These are phyloP conservation scores for Zymoseptoria pseudotritici DNA, from an alignment of 2,329 filamentous ascomycete species.

Conservation along the genomic window DNA sequence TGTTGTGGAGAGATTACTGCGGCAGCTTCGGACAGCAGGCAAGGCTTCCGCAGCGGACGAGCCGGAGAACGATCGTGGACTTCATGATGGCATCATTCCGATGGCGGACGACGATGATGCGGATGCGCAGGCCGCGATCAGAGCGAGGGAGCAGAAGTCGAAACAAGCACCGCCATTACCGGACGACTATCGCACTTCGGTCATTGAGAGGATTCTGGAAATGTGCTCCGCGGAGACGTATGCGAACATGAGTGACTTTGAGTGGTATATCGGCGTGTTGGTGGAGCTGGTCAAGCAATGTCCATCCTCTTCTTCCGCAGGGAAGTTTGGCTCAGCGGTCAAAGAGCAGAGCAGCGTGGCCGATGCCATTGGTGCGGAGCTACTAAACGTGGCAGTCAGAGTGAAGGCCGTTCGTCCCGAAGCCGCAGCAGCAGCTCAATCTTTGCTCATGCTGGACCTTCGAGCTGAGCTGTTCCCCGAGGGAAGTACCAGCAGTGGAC, in stretches of 20 bases:
- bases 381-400: conserved; percentile 85
- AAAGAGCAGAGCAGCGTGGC: conserved; percentile 43
- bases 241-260: conserved; percentile 77
- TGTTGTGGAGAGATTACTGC: conserved; percentile 80
- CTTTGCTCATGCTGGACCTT: conserved; percentile 58
- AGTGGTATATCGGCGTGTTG: conserved; percentile 92
- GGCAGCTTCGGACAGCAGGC: conserved; percentile 66
- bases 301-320: conserved; percentile 39
- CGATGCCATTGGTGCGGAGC: conserved; percentile 69
- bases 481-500: conserved; percentile 40
- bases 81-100: conserved; percentile 38
- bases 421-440: conserved; percentile 75
- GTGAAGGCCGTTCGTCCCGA: conserved; percentile 75
- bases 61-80: conserved; percentile 40
- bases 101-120: conserved; percentile 52
- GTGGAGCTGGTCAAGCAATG: conserved; percentile 71
- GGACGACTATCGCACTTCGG: conserved; percentile 75
- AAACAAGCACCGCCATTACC: conserved; percentile 58
- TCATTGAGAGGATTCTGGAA: conserved; percentile 72
- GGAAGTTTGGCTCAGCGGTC: conserved; percentile 8
- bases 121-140: conserved; percentile 50
- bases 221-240: conserved; percentile 93
- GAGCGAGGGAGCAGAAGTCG: conserved; percentile 43
- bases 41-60: conserved; percentile 44
- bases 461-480: conserved; percentile 49